Percentiles rank a stretch among this genome's conserved stretches.
Evolutionary conservation across 2,329 filamentous ascomycete species (phyloP).

Genomic region (Cercospora sp.): DNA sequence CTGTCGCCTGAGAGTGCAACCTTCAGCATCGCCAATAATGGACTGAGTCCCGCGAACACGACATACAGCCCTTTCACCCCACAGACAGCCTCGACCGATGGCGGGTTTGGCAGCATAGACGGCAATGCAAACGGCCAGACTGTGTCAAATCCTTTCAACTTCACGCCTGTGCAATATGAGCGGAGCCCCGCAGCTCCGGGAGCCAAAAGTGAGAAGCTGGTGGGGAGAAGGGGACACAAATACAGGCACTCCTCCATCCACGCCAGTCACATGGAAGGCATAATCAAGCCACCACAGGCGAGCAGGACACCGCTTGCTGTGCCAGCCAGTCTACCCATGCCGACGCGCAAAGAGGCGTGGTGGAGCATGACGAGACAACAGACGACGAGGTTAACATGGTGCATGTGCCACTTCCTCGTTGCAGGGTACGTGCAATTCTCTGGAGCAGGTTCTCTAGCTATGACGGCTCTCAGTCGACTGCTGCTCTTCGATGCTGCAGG

Average conservation of each 20-base stretch:
- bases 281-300: conserved; percentile 81
- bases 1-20: conserved; percentile 36
- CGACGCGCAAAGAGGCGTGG: conserved; percentile 84
- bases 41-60: conserved; percentile 29
- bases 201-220: conserved; percentile 70
- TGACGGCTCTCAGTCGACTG: conserved; percentile 88
- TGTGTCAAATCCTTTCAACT: conserved; percentile 80
- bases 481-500: conserved; percentile 95
- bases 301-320: conserved; percentile 84
- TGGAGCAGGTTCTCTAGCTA: conserved; percentile 80
- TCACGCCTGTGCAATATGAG: conserved; percentile 64
- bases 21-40: conserved; percentile 25
- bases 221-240: conserved; percentile 89
- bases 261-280: conserved; percentile 87
- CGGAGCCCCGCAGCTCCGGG: conserved; percentile 50
- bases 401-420: conserved; percentile 79
- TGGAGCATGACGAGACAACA: conserved; percentile 88
- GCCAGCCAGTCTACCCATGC: conserved; percentile 87
- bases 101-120: conserved; percentile 32
- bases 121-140: conserved; percentile 25
- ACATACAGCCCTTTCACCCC: conserved; percentile 38
- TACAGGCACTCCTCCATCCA: conserved; percentile 93
- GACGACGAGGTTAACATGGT: conserved; percentile 81
- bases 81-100: conserved; percentile 36
- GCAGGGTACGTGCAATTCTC: conserved; percentile 83